Evolutionary conservation across 2,329 filamentous ascomycete species (phyloP), one percentile per base, ranked within the genome.

Genomic region (Scedosporium boydii): DNA sequence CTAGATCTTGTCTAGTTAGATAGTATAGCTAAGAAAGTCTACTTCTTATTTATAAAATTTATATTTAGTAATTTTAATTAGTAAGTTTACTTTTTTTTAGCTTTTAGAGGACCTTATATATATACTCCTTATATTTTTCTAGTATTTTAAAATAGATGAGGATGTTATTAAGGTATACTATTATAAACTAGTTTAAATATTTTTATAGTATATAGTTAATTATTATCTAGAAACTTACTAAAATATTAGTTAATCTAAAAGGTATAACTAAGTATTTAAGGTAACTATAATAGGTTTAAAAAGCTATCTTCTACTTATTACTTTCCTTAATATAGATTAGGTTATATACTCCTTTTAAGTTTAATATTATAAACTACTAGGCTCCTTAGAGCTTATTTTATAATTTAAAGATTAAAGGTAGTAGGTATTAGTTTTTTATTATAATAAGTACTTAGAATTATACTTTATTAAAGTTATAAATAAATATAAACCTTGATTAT

Each of bases 221-320:
- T 62, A 65, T 65, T 46, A 29, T 51, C 53, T 65, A 63, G 53
- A 63, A 64, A 0, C n/a, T 65, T 41, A 48, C 61, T 57, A 59
- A 23, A 46, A 59, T 63, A 60, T 65, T 64, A 59, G 60, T 66
- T 46, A 66, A 29, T 6, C 18, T 60, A 60, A 65, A 65, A 34
- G 60, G 48, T 63, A 65, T 66, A 27, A 64, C 59, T 41, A 62
- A 41, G 59, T 65, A 67, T 48, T 67, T 62, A 64, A 62, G 66
- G 27, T 65, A 59, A 9, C 27, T 63, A n/a, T n/a, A n/a, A n/a
- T 48, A 59, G 44, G 53, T 64, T 29, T 63, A 58, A 55, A 64
- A 64, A 6, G 23, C 23, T 29, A 42, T 63, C 14, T 66, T 64
- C 34, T 65, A 65, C 42, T 63, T 42, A 62, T 55, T 51, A 44